These are phyloP conservation scores for Ehretia macrophylla DNA, from an alignment of 257 asterid species.

Conservation along the genomic window DNA sequence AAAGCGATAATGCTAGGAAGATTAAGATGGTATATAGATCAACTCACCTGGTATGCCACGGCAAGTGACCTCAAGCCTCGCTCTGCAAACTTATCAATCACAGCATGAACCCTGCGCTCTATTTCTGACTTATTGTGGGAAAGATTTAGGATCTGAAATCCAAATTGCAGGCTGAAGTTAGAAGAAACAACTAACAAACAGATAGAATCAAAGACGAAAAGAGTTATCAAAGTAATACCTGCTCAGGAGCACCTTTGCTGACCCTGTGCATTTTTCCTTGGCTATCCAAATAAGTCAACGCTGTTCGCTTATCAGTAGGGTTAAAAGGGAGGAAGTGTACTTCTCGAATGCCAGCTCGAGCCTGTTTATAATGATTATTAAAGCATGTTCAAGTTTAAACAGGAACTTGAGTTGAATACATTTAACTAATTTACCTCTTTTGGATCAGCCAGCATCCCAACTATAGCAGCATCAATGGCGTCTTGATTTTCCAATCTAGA, in stretches of 20 bases:
- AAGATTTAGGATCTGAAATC: constrained; percentile 39
- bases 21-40: not conserved
- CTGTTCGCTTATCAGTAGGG: constrained; percentile 95
- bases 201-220: not conserved
- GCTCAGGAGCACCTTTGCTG: constrained; percentile 99
- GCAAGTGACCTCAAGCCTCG: constrained; percentile 52
- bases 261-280: constrained; percentile 95
- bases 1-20: not conserved
- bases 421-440: constrained; percentile 60
- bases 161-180: constrained; percentile 11
- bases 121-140: constrained; percentile 43
- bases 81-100: constrained; percentile 53
- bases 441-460: constrained; percentile 95
- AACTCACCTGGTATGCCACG: constrained; percentile 45
- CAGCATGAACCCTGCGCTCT: constrained; percentile 45
- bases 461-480: constrained; percentile 92
- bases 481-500: constrained; percentile 95
- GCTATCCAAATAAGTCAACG: constrained; percentile 79
- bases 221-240: constrained; percentile 35
- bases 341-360: constrained; percentile 95
- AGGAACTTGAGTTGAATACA: not conserved
- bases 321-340: constrained; percentile 94
- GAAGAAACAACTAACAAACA: not conserved
- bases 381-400: not conserved
- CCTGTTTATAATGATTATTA: constrained; percentile 37